phyloP scores from a whole-genome alignment of 306 rosid species.

The Oxytropis ochrocephala region DNA sequence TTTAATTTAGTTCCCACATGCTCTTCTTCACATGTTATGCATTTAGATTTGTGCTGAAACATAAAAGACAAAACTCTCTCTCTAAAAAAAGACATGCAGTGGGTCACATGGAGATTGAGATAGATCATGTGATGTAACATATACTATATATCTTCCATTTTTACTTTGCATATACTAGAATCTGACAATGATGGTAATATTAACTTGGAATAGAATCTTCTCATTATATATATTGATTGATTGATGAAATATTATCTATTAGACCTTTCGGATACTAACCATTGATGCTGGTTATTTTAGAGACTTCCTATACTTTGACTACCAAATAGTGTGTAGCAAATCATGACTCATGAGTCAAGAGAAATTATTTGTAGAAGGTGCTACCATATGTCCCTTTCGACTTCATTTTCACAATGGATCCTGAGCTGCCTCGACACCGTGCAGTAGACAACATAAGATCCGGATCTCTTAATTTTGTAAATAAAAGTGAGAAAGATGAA shows the following conservation, averaged over 20 bases:
- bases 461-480: constrained; percentile 14
- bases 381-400: neutral
- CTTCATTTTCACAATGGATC: constrained; percentile 18
- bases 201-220: constrained; percentile 50
- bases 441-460: no score
- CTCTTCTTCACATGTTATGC: constrained; percentile 44
- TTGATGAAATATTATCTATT: constrained; percentile 23
- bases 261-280: constrained; percentile 27
- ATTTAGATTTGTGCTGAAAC: constrained; percentile 43
- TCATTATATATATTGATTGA: neutral
- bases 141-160: constrained; percentile 13
- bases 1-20: constrained; percentile 19
- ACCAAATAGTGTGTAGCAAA: constrained; percentile 28
- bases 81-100: constrained; percentile 26
- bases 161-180: constrained; percentile 25
- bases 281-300: constrained; percentile 20
- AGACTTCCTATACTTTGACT: constrained; percentile 33
- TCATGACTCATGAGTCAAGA: constrained; percentile 9
- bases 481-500: neutral
- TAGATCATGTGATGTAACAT: constrained; percentile 44
- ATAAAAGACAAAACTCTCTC: constrained; percentile 43
- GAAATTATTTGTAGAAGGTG: neutral
- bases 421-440: no score
- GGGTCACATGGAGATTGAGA: constrained; percentile 60
- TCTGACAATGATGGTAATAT: constrained; percentile 29